Evolutionary conservation across 495 filamentous ascomycete genomes (phyloP).

Genomic region (Penicillium coffeae): DNA sequence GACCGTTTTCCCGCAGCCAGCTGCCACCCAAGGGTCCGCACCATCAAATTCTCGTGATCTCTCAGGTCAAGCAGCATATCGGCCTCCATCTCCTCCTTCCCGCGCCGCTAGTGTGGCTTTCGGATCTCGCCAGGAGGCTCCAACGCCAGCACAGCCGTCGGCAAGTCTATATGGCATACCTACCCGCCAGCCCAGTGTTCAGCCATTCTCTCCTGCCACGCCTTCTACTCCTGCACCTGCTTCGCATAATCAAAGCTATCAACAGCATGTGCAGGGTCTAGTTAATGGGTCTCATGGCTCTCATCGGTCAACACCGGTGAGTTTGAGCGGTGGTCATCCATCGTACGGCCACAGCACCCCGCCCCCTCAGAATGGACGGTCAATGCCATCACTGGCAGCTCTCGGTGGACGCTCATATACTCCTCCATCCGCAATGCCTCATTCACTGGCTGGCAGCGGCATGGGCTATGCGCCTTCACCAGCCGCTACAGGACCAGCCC

Average conservation of each 20-base stretch:
- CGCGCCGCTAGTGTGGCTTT: slow-evolving; percentile 31
- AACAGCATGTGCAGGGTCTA: slow-evolving; percentile 42
- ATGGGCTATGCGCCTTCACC: slow-evolving; percentile 32
- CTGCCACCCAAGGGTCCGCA: slow-evolving; percentile 21
- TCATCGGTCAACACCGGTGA: slow-evolving; percentile 31
- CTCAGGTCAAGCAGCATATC: slow-evolving; percentile 28
- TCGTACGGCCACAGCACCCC: slow-evolving; percentile 39
- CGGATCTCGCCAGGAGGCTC: slow-evolving; percentile 30
- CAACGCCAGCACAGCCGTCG: slow-evolving; percentile 33
- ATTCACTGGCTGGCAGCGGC: slow-evolving; percentile 23
- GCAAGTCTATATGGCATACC: slow-evolving; percentile 28
- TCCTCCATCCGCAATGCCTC: slow-evolving; percentile 35
- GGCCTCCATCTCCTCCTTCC: slow-evolving; percentile 33
- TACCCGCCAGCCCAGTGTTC: slow-evolving; percentile 26
- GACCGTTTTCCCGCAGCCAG: slow-evolving; percentile 28
- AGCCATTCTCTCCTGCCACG: slow-evolving; percentile 25
- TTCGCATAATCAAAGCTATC: slow-evolving; percentile 30
- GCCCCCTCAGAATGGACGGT: slow-evolving; percentile 32
- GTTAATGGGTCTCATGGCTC: slow-evolving; percentile 37
- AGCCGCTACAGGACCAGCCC: slow-evolving; percentile 25
- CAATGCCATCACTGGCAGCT: slow-evolving; percentile 27
- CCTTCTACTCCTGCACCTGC: slow-evolving; percentile 23
- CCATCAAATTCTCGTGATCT: slow-evolving; percentile 31
- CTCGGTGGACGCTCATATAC: slow-evolving; percentile 42
- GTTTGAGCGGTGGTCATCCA: slow-evolving; percentile 22